Conservation (phyloP, 805 yeast species). For the Saccharomycopsis lassenensis region DNA sequence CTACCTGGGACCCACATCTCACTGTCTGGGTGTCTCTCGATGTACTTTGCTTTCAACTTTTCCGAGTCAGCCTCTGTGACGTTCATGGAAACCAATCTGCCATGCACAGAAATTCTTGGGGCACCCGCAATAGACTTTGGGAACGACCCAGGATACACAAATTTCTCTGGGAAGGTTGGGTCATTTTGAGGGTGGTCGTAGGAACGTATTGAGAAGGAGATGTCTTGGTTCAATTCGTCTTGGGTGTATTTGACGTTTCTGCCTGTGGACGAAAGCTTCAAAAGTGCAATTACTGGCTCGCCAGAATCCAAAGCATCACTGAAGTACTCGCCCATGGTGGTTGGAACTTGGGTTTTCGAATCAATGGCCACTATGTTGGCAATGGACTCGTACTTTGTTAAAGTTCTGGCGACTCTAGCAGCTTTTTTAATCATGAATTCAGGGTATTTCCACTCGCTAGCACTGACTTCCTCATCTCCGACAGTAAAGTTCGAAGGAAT, state of each 20-base stretch:
- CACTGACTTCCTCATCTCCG: conserved; percentile 1
- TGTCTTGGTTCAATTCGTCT: background rate
- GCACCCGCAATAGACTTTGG: conserved; percentile 4
- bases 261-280: conserved; percentile 2
- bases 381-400: conserved; percentile 3
- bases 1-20: conserved; percentile 5
- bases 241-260: conserved; percentile 7
- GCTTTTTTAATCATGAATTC: conserved; percentile 6
- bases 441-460: background rate
- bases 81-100: conserved; percentile 1
- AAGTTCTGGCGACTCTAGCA: conserved; percentile 7
- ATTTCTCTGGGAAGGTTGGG: too few relatives aligned
- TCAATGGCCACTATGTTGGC: conserved; percentile 4
- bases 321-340: conserved; percentile 5
- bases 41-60: background rate
- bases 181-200: conserved; percentile 1
- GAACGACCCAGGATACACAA: conserved; percentile 9
- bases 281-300: conserved; percentile 4
- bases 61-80: conserved; percentile 2
- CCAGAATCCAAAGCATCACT: conserved; percentile 1
- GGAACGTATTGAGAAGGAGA: conserved; percentile 4
- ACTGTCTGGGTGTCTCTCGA: conserved; percentile 4
- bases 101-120: conserved; percentile 7
- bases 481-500: conserved; percentile 1
- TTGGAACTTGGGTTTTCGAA: conserved; percentile 2